Evolutionary conservation across 352 stramenopile species (phyloP).

Genomic region (Blastocystis sp.): DNA sequence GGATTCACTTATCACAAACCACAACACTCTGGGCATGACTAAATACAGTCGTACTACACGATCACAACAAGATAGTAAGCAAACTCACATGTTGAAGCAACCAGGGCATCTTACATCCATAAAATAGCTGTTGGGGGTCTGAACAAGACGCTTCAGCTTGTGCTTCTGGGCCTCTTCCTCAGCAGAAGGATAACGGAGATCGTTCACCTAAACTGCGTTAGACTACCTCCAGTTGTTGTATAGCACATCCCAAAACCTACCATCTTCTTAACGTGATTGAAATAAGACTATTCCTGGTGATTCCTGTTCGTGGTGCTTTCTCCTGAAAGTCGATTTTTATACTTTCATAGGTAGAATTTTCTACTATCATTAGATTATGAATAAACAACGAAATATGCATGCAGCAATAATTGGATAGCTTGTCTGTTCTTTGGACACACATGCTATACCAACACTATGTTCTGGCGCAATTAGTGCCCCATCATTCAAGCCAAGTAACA

Average conservation of each 20-base stretch:
- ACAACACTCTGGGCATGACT: conserved; percentile 83
- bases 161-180: conserved; percentile 90
- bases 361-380: not conserved
- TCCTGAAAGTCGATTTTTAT: not conserved
- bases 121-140: conserved; percentile 96
- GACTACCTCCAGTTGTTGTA: not conserved
- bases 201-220: conserved; percentile 65
- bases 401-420: not conserved
- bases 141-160: conserved; percentile 98
- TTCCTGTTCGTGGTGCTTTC: not conserved
- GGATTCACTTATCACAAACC: conserved; percentile 64
- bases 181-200: conserved; percentile 90
- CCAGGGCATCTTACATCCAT: conserved; percentile 99
- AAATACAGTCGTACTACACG: conserved; percentile 88
- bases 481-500: conserved; percentile 10
- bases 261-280: conserved; percentile 31
- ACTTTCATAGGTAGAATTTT: not conserved
- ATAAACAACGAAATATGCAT: not conserved
- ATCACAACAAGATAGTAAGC: not conserved
- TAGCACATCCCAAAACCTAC: not conserved
- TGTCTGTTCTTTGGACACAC: not conserved
- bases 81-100: conserved; percentile 92
- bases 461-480: not conserved
- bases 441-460: not conserved
- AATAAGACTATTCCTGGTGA: conserved; percentile 58